Evolutionary conservation across 371 early-diverging fungal genomes (phyloP), one percentile per base, ranked within the genome.

Genomic region (Apophysomyces sp.): DNA sequence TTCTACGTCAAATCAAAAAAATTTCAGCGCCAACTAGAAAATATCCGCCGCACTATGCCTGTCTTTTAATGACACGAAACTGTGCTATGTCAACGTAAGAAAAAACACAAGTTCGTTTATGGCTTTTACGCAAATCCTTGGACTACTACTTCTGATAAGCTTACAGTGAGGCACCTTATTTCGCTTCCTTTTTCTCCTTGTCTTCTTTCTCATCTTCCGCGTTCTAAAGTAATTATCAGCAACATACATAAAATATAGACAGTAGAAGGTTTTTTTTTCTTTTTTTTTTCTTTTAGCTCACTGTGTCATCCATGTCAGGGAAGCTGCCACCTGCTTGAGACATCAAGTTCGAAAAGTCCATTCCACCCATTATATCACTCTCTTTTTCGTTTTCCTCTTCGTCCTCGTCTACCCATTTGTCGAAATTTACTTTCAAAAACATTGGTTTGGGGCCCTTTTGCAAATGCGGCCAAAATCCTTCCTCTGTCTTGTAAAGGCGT

Each of bases 371-470:
- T 6, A n/a, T 18, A 16, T 18, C 41, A 1, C n/a, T 41, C 41
- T n/a, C n/a, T n/a, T 41, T 18, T 2, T 1, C 92, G 7, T 93
- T 94, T 6, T 95, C 95, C 27, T 94, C 93, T 9, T 97, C 96
- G 70, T 95, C 95, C 69, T 95, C 95, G 73, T 97, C 98, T 68
- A 72, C 86, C 94, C 95, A 98, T 68, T 74, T 89, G 49, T 84
- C 65, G 74, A 98, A 98, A 70, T 98, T 97, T 31, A 93, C 92
- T 85, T 95, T 94, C 59, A 97, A 66, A 61, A 83, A 98, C 73
- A 85, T 81, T 59, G 80, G 81, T 78, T 88, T 92, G 18, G 41
- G 71, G 31, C 78, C 78, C 81, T 94, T 90, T 60, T 83, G 87
- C 67, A 98, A 81, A 41, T 94, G 85, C 15, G 92, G 91, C 98